Conservation (phyloP, 2,329 filamentous ascomycete species). For the Lasiodiplodia gonubiensis region DNA sequence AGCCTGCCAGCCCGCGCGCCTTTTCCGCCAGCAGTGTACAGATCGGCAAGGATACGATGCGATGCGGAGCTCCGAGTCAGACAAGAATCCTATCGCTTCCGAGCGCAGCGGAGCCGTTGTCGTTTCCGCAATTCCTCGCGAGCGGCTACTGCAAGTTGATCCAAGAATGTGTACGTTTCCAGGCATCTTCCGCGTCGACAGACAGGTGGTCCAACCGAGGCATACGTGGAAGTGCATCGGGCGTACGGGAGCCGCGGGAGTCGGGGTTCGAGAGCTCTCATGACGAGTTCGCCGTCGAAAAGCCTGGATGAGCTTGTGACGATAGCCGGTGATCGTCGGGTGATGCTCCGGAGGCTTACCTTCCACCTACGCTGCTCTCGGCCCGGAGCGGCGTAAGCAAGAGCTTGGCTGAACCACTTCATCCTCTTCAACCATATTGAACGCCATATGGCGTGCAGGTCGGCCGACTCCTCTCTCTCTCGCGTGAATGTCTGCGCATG, state of each 20-base stretch:
- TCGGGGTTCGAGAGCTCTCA: slow-evolving; percentile 1
- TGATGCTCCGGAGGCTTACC: not conserved
- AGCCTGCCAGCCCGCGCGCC: slow-evolving; percentile 10
- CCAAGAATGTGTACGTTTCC: not conserved
- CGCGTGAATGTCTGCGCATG: not conserved
- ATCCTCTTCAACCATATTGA: not conserved
- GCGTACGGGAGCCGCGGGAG: not conserved
- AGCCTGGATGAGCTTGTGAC: slow-evolving; percentile 4
- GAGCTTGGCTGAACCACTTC: not conserved
- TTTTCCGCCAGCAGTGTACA: slow-evolving; percentile 1
- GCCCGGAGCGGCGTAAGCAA: slow-evolving; percentile 11
- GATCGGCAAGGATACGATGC: slow-evolving; percentile 16
- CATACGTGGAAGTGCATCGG: not conserved
- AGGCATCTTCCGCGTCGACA: not conserved
- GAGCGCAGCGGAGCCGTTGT: not conserved
- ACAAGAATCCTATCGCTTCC: not conserved
- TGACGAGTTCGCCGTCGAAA: not conserved
- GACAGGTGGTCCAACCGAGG: not conserved
- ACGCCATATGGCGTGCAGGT: not conserved
- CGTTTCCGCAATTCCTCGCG: slow-evolving; percentile 11
- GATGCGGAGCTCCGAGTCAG: not conserved
- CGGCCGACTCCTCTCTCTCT: not conserved
- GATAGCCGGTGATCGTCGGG: slow-evolving; percentile 17
- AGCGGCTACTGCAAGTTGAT: slow-evolving; percentile 12
- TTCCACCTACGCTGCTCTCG: not conserved